Evolutionary conservation across 768 basidiomycete genomes (phyloP).

Genomic region (Gautieria morchelliformis): DNA sequence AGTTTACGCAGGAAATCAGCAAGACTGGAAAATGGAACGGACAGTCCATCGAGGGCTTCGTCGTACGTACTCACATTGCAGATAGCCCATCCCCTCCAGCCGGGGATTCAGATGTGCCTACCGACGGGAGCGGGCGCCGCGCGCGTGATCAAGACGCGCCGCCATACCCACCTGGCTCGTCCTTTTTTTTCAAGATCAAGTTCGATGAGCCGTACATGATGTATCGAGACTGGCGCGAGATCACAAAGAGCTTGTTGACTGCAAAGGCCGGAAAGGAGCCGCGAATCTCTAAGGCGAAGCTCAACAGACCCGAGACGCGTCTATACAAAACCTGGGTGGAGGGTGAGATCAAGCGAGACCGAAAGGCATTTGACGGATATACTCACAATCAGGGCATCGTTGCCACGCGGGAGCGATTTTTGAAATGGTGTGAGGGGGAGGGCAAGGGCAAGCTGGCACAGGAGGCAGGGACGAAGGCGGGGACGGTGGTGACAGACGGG

Average conservation of each 20-base stretch:
- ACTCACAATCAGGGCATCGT: conserved; percentile 78
- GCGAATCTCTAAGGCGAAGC: conserved; percentile 44
- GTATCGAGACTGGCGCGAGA: conserved; percentile 96
- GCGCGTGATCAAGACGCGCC: conserved; percentile 18
- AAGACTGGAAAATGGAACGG: conserved; percentile 71
- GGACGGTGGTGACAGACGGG: conserved; percentile 10
- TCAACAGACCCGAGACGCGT: conserved; percentile 68
- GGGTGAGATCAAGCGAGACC: conserved; percentile 57
- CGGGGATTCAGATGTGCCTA: background rate
- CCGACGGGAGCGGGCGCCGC: conserved; percentile 5
- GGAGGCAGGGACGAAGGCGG: conserved; percentile 7
- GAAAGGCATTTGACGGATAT: conserved; percentile 50
- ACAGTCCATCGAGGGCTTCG: conserved; percentile 86
- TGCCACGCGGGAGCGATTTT: conserved; percentile 66
- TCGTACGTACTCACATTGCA: conserved; percentile 68
- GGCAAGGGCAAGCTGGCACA: conserved; percentile 26
- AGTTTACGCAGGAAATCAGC: conserved; percentile 62
- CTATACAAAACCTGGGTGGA: conserved; percentile 80
- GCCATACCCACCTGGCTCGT: conserved; percentile 70
- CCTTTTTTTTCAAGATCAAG: conserved; percentile 99
- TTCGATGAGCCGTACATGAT: conserved; percentile 99
- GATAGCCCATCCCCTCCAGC: conserved; percentile 17
- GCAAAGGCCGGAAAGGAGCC: conserved; percentile 30
- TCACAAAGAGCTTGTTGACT: conserved; percentile 68
- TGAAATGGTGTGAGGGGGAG: conserved; percentile 52